These are phyloP conservation scores for Penicillium silybi DNA, from an alignment of 495 filamentous ascomycete genomes.

Conservation along the genomic window DNA sequence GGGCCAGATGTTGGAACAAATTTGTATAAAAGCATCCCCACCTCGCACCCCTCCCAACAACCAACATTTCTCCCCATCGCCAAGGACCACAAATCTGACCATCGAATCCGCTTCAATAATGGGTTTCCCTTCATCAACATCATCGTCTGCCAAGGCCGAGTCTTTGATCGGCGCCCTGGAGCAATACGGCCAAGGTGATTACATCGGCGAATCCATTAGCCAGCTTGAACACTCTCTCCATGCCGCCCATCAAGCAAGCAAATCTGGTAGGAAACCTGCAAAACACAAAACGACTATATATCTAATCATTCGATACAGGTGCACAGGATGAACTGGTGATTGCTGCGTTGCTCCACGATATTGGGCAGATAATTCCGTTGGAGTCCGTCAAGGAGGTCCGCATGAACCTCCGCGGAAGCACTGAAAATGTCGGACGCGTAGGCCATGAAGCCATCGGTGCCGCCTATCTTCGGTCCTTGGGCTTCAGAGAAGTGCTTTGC, in stretches of 20 bases:
- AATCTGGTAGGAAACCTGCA: slow-evolving; percentile 10
- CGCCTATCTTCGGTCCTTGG: slow-evolving; percentile 32
- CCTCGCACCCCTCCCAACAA: background rate
- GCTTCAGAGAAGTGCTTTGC: slow-evolving; percentile 37
- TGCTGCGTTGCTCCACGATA: slow-evolving; percentile 43
- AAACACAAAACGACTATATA: background rate
- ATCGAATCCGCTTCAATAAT: background rate
- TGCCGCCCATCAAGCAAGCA: slow-evolving; percentile 33
- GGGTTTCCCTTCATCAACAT: background rate
- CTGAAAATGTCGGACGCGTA: slow-evolving; percentile 36
- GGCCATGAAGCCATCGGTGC: slow-evolving; percentile 43
- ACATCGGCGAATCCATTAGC: slow-evolving; percentile 42
- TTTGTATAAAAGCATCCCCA: background rate
- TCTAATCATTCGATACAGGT: slow-evolving; percentile 10
- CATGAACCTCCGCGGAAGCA: slow-evolving; percentile 23
- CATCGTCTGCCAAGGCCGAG: background rate
- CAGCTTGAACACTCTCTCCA: slow-evolving; percentile 47
- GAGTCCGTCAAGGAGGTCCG: slow-evolving; percentile 27
- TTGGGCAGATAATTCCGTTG: slow-evolving; percentile 40
- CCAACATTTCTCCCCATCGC: background rate
- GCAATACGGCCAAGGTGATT: slow-evolving; percentile 30
- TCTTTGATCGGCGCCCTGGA: slow-evolving; percentile 11
- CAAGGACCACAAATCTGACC: background rate
- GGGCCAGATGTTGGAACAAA: background rate
- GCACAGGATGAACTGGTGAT: slow-evolving; percentile 34